Percentiles rank a stretch among this genome's conserved stretches.
These are phyloP conservation scores for Beauveria rudraprayagi DNA, from an alignment of 2,329 filamentous ascomycete species.

Conservation along the genomic window DNA sequence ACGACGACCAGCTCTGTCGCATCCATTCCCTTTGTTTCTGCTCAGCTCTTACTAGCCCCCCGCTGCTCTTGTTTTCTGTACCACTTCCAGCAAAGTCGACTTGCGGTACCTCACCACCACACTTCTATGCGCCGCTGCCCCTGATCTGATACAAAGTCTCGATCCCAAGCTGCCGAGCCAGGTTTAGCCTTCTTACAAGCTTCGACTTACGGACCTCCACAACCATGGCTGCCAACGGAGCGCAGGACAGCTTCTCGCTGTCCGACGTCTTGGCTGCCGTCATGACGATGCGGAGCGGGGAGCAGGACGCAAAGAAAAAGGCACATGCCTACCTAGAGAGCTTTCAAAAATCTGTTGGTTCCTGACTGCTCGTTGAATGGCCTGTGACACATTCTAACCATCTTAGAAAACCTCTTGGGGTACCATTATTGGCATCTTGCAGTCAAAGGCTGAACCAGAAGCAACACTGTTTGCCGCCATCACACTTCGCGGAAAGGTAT, in stretches of 20 bases:
- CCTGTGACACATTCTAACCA: slow-evolving; percentile 13
- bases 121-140: neutral
- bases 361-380: neutral
- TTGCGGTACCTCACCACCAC: neutral
- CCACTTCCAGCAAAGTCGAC: neutral
- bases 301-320: slow-evolving; percentile 76
- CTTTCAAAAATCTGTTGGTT: slow-evolving; percentile 90
- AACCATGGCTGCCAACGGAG: slow-evolving; percentile 59
- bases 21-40: neutral
- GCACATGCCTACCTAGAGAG: slow-evolving; percentile 86
- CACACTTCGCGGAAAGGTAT: slow-evolving; percentile 93
- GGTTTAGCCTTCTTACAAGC: neutral
- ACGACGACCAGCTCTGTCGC: slow-evolving; percentile 1
- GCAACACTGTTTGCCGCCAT: slow-evolving; percentile 93
- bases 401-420: slow-evolving; percentile 84
- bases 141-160: neutral
- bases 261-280: slow-evolving; percentile 73
- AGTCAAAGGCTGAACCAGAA: slow-evolving; percentile 72
- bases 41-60: neutral
- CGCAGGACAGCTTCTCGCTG: slow-evolving; percentile 67
- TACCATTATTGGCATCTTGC: slow-evolving; percentile 76
- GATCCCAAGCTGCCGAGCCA: neutral
- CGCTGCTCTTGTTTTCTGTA: neutral
- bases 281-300: slow-evolving; percentile 81
- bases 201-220: neutral